Percentiles rank a stretch among this genome's conserved stretches.
phyloP scores from a whole-genome alignment of 23 red algal genomes.

The Gracilaria domingensis region DNA sequence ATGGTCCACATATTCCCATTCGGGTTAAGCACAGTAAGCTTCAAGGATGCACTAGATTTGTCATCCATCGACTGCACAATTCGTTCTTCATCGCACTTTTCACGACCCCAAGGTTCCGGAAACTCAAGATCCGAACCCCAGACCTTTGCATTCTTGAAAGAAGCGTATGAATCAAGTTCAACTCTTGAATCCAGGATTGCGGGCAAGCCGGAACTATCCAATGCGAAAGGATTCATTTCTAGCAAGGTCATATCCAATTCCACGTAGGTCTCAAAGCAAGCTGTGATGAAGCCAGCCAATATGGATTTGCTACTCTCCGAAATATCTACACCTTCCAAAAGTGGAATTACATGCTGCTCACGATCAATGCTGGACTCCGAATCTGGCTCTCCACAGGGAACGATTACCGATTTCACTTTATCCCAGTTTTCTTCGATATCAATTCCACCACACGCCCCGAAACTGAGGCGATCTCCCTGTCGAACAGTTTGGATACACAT shows the following conservation, averaged over 20 bases:
- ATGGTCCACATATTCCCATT: constrained; percentile 97
- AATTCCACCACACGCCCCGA: constrained; percentile 92
- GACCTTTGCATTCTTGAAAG: constrained; percentile 87
- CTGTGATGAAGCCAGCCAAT: constrained; percentile 73
- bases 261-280: constrained; percentile 80
- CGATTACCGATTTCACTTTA: constrained; percentile 63
- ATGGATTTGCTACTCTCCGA: neutral
- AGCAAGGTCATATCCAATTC: constrained; percentile 93
- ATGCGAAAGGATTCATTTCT: constrained; percentile 96
- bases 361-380: constrained; percentile 35
- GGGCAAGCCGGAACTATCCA: constrained; percentile 46
- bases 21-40: constrained; percentile 91
- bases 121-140: constrained; percentile 94
- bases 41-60: constrained; percentile 95
- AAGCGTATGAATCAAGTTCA: constrained; percentile 96
- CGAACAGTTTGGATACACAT: constrained; percentile 90
- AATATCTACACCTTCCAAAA: constrained; percentile 44
- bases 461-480: constrained; percentile 82
- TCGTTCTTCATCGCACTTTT: constrained; percentile 85
- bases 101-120: constrained; percentile 93
- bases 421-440: constrained; percentile 98
- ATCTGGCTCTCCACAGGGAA: constrained; percentile 44
- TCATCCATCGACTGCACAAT: constrained; percentile 88
- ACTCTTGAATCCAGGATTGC: constrained; percentile 89
- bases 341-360: constrained; percentile 47